A percentile compares a stretch with the other conserved stretches of the same genome.
Conservation (phyloP, 106 monocot species). For the Allium fistulosum region DNA sequence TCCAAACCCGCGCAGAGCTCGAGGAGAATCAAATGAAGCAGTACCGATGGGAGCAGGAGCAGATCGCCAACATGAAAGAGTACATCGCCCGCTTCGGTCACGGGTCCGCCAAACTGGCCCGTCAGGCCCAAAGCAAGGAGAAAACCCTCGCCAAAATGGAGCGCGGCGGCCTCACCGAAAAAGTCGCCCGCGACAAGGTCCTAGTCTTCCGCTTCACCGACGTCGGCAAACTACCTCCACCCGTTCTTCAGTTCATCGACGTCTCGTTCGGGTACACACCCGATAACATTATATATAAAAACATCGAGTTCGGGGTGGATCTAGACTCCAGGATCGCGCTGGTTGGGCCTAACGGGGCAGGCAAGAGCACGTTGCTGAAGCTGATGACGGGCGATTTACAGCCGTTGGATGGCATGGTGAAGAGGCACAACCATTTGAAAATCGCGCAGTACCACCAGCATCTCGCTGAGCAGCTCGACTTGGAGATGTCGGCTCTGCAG, state of each 20-base stretch:
- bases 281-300: slow-evolving; percentile 82
- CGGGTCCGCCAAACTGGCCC: slow-evolving; percentile 94
- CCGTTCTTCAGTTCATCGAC: slow-evolving; percentile 93
- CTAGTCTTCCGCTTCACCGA: slow-evolving; percentile 81
- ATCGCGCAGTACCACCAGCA: slow-evolving; percentile 97
- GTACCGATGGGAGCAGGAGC: slow-evolving; percentile 99
- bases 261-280: slow-evolving; percentile 89
- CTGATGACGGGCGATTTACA: slow-evolving; percentile 86
- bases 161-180: slow-evolving; percentile 92
- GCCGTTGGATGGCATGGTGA: slow-evolving; percentile 86
- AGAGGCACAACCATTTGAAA: slow-evolving; percentile 86
- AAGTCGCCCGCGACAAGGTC: slow-evolving; percentile 63
- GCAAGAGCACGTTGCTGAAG: slow-evolving; percentile 93
- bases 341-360: slow-evolving; percentile 94
- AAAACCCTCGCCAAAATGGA: slow-evolving; percentile 99
- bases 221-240: slow-evolving; percentile 93
- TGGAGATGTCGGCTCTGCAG: slow-evolving; percentile 72
- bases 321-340: slow-evolving; percentile 89
- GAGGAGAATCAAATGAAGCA: slow-evolving; percentile 99
- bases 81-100: slow-evolving; percentile 98
- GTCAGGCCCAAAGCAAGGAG: slow-evolving; percentile 98
- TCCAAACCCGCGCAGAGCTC: slow-evolving; percentile 78
- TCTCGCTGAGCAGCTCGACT: slow-evolving; percentile 79
- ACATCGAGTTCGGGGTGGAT: slow-evolving; percentile 89
- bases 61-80: slow-evolving; percentile 90